phyloP scores from a whole-genome alignment of 2,329 filamentous ascomycete genomes.

The Hypoxylon sp. region DNA sequence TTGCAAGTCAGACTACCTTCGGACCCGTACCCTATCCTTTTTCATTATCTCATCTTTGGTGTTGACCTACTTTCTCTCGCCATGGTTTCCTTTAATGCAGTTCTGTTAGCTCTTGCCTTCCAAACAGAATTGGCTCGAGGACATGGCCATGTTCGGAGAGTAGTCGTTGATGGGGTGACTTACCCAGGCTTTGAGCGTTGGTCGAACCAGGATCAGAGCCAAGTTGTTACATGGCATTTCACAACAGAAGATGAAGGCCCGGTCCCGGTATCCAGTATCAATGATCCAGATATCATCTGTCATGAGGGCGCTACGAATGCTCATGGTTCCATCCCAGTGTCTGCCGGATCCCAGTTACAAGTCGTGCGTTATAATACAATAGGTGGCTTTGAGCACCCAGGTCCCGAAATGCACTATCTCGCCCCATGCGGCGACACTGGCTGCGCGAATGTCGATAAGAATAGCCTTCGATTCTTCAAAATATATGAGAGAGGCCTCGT shows the following conservation, averaged over 20 bases:
- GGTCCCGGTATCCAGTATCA: slow-evolving; percentile 32
- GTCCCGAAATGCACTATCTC: slow-evolving; percentile 56
- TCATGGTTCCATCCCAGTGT: slow-evolving; percentile 38
- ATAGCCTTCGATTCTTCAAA: slow-evolving; percentile 53
- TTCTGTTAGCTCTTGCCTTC: slow-evolving; percentile 33
- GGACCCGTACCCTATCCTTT: background rate
- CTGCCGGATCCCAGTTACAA: slow-evolving; percentile 49
- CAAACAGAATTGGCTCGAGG: slow-evolving; percentile 27
- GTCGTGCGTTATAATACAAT: slow-evolving; percentile 50
- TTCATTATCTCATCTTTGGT: background rate
- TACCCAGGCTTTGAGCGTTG: slow-evolving; percentile 53
- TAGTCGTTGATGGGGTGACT: slow-evolving; percentile 38
- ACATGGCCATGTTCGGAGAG: slow-evolving; percentile 46
- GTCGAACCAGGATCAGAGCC: slow-evolving; percentile 50
- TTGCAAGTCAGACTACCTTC: background rate
- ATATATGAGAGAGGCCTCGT: slow-evolving; percentile 51
- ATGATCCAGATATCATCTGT: slow-evolving; percentile 44
- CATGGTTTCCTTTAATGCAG: slow-evolving; percentile 38
- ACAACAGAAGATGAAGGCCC: slow-evolving; percentile 47
- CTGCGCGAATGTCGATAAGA: slow-evolving; percentile 53
- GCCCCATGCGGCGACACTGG: slow-evolving; percentile 55
- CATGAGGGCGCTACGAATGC: slow-evolving; percentile 41
- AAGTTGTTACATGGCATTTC: slow-evolving; percentile 49
- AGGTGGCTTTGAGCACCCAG: slow-evolving; percentile 47
- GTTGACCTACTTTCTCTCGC: slow-evolving; percentile 7